Evolutionary conservation across 192 early-diverging fungal species (phyloP).

Genomic region (Rhizophlyctis rosea): DNA sequence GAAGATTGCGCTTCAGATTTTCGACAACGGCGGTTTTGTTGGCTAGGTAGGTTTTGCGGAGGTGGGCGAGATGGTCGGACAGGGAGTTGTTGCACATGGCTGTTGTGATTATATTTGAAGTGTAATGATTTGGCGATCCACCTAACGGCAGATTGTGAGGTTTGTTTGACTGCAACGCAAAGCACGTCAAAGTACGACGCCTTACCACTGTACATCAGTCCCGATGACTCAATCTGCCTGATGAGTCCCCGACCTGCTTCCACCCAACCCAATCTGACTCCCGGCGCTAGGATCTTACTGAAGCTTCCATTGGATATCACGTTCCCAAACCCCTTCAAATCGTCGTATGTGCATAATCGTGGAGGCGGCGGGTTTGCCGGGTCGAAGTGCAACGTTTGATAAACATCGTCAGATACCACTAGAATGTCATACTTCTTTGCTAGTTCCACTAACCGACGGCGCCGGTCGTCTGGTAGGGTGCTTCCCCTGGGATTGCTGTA

Average conservation of each 20-base stretch:
- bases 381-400: slow-evolving; percentile 31
- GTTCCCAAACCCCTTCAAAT: slow-evolving; percentile 2
- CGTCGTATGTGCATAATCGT: neutral
- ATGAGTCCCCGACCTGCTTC: slow-evolving; percentile 34
- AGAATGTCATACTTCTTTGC: slow-evolving; percentile 39
- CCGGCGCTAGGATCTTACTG: slow-evolving; percentile 42
- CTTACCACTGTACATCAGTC: neutral
- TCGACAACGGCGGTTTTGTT: slow-evolving; percentile 15
- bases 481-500: slow-evolving; percentile 43
- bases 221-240: neutral
- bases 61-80: neutral
- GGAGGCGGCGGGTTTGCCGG: slow-evolving; percentile 5
- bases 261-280: slow-evolving; percentile 45
- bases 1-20: slow-evolving; percentile 22
- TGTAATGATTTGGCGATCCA: slow-evolving; percentile 25
- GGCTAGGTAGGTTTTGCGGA: slow-evolving; percentile 22
- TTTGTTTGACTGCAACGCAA: neutral
- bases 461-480: slow-evolving; percentile 12
- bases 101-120: slow-evolving; percentile 8
- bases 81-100: slow-evolving; percentile 2
- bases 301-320: slow-evolving; percentile 49
- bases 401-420: slow-evolving; percentile 50
- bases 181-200: slow-evolving; percentile 12
- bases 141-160: neutral
- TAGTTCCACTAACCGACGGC: slow-evolving; percentile 24